A percentile compares a stretch with the other conserved stretches of the same genome.
Conservation (phyloP, 371 early-diverging fungal genomes). For the Encephalitozoon cuniculi region DNA sequence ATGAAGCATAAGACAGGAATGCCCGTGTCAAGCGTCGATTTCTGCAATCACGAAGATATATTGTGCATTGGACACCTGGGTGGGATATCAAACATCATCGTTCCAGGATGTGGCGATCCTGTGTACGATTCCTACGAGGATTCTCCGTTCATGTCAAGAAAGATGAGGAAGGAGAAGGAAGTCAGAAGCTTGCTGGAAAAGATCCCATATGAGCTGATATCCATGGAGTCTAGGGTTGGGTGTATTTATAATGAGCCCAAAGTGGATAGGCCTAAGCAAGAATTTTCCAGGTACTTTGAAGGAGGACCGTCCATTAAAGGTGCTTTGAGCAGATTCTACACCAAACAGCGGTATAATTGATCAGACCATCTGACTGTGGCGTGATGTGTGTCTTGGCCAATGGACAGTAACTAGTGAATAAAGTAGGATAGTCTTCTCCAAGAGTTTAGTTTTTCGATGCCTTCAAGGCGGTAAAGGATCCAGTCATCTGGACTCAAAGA, state of each 20-base stretch:
- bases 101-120: constrained; percentile 89
- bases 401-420: background rate
- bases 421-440: background rate
- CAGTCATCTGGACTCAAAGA: constrained; percentile 17
- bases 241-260: background rate
- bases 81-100: constrained; percentile 72
- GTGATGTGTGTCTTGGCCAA: background rate
- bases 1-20: constrained; percentile 70
- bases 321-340: background rate
- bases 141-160: constrained; percentile 80
- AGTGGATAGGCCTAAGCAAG: background rate
- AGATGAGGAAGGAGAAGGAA: constrained; percentile 79
- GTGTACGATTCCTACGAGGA: constrained; percentile 84
- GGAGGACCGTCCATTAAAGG: background rate
- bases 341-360: background rate
- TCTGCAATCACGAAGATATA: constrained; percentile 91
- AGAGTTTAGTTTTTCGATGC: background rate
- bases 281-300: background rate
- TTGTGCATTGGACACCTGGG: constrained; percentile 74
- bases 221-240: constrained; percentile 10
- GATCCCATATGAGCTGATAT: constrained; percentile 61
- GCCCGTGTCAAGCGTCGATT: constrained; percentile 64
- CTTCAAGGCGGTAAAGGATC: background rate
- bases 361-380: background rate
- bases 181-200: constrained; percentile 81